These are phyloP conservation scores for Podosphaera xanthii DNA, from an alignment of 2,329 filamentous ascomycete genomes.

Conservation along the genomic window DNA sequence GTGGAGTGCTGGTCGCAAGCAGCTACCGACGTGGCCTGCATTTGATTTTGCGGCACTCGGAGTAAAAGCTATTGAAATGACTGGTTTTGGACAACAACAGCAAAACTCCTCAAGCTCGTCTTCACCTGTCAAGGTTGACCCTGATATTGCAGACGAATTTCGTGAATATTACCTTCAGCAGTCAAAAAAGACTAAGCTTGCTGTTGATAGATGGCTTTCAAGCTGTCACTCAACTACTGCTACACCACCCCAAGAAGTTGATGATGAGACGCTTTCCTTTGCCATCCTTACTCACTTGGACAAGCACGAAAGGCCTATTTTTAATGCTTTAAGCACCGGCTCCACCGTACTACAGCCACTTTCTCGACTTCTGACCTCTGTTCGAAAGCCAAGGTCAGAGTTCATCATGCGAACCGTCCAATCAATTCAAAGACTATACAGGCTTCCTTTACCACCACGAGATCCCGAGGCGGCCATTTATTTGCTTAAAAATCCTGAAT, in stretches of 20 bases:
- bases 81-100: slow-evolving; percentile 31
- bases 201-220: slow-evolving; percentile 75
- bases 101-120: slow-evolving; percentile 36
- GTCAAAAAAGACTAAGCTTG: slow-evolving; percentile 76
- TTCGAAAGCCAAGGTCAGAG: slow-evolving; percentile 41
- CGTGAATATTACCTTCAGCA: slow-evolving; percentile 80
- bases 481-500: slow-evolving; percentile 56
- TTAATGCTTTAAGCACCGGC: slow-evolving; percentile 54
- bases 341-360: slow-evolving; percentile 29
- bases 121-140: slow-evolving; percentile 56
- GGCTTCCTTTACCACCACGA: slow-evolving; percentile 47
- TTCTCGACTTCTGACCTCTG: slow-evolving; percentile 44
- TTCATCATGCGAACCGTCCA: slow-evolving; percentile 53
- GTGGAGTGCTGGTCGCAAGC: slow-evolving; percentile 68
- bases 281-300: slow-evolving; percentile 78
- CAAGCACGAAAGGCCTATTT: slow-evolving; percentile 51
- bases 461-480: slow-evolving; percentile 75
- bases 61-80: slow-evolving; percentile 31
- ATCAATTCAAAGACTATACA: slow-evolving; percentile 68
- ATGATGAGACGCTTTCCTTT: slow-evolving; percentile 83
- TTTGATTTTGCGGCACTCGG: slow-evolving; percentile 48
- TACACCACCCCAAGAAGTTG: slow-evolving; percentile 66
- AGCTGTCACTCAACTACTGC: slow-evolving; percentile 48
- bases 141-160: slow-evolving; percentile 84
- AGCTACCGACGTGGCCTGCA: slow-evolving; percentile 73